Conservation (phyloP, 768 basidiomycete species). For the Rhodosporidiobolus odoratus region DNA sequence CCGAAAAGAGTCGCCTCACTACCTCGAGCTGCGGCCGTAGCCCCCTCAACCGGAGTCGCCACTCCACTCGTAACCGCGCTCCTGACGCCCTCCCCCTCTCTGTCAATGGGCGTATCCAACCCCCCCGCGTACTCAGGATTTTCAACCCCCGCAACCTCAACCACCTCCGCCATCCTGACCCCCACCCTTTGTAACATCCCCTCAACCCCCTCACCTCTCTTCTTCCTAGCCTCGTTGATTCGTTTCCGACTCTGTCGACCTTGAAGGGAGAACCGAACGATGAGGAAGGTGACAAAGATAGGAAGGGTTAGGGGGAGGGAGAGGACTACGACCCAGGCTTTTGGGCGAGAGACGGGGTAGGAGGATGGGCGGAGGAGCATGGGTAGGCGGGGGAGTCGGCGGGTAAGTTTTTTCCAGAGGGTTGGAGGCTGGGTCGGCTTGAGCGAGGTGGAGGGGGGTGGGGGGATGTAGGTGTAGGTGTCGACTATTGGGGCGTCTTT, state of each 20-base stretch:
- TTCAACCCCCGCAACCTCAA: slow-evolving; percentile 24
- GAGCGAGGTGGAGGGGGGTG: slow-evolving; percentile 50
- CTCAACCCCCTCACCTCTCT: slow-evolving; percentile 14
- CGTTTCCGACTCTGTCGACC: slow-evolving; percentile 61
- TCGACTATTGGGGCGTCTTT: slow-evolving; percentile 54
- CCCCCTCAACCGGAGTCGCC: not conserved
- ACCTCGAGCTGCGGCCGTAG: too few species aligned
- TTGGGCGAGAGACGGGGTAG: slow-evolving; percentile 52
- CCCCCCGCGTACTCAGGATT: slow-evolving; percentile 28
- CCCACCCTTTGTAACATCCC: slow-evolving; percentile 33
- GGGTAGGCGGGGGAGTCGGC: slow-evolving; percentile 58
- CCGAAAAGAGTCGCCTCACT: too few species aligned
- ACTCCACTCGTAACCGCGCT: slow-evolving; percentile 7
- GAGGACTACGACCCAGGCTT: slow-evolving; percentile 34
- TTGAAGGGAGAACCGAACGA: slow-evolving; percentile 58
- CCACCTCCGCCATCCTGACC: slow-evolving; percentile 21
- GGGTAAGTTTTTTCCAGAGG: slow-evolving; percentile 59
- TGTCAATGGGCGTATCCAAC: not conserved
- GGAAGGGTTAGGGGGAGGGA: slow-evolving; percentile 35
- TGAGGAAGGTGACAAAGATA: slow-evolving; percentile 21
- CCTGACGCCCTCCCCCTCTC: not conserved
- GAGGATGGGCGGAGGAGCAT: slow-evolving; percentile 57
- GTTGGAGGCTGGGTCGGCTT: slow-evolving; percentile 48
- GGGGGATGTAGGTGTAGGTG: slow-evolving; percentile 57
- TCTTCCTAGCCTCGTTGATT: slow-evolving; percentile 53